Conservation (phyloP, 768 basidiomycete genomes). For the Leucocoprinus birnbaumii region DNA sequence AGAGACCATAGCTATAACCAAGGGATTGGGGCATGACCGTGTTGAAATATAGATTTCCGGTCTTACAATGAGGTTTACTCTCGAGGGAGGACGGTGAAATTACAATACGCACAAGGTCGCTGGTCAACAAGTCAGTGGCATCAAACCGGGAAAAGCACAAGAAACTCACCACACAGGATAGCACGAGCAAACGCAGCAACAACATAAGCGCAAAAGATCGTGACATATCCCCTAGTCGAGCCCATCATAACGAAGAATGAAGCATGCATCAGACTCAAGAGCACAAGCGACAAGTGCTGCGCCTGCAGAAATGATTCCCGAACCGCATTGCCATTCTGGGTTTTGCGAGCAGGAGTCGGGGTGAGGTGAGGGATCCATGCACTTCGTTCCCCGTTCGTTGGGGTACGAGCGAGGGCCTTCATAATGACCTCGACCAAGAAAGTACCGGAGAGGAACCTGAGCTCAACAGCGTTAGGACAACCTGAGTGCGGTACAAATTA, state of each 20-base stretch:
- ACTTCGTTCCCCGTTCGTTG: slow-evolving; percentile 16
- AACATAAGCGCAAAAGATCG: slow-evolving; percentile 44
- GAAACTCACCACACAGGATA: slow-evolving; percentile 40
- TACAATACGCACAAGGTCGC: slow-evolving; percentile 32
- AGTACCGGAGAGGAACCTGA: slow-evolving; percentile 47
- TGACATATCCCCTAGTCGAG: slow-evolving; percentile 34
- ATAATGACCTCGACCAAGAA: slow-evolving; percentile 42
- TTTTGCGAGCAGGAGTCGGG: slow-evolving; percentile 13
- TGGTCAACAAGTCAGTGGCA: slow-evolving; percentile 9
- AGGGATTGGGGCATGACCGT: slow-evolving; percentile 36
- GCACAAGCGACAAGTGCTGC: slow-evolving; percentile 33
- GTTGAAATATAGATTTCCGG: slow-evolving; percentile 49
- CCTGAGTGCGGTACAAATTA: background rate
- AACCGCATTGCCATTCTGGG: slow-evolving; percentile 6
- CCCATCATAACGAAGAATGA: slow-evolving; percentile 51
- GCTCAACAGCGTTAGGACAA: background rate
- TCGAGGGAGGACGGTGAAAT: background rate
- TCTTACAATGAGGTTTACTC: background rate
- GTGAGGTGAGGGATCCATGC: slow-evolving; percentile 24
- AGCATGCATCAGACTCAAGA: slow-evolving; percentile 36
- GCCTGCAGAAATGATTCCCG: slow-evolving; percentile 40
- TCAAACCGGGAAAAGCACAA: background rate
- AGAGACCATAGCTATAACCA: slow-evolving; percentile 45
- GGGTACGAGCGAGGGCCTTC: slow-evolving; percentile 37
- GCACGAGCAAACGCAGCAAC: slow-evolving; percentile 46